Base-by-base conservation (phyloP, 75 land plant genomes). In the Cunninghamia lanceolata region DNA sequence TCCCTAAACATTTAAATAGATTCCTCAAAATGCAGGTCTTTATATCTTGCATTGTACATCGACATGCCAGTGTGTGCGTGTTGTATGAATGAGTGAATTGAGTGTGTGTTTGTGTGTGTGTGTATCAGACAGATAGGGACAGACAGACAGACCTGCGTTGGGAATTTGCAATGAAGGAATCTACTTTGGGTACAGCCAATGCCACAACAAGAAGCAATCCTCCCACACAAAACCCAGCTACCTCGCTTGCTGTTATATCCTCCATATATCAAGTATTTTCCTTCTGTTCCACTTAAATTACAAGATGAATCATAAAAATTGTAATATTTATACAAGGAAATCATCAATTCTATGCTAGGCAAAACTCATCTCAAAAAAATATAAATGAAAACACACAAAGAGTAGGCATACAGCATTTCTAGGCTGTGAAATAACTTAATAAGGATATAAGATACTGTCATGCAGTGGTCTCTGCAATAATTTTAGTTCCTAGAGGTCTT, bases 201-300 rank as follows among this genome's bases (percentile, higher is more conserved):
- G 92, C 88, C 43, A 91, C 92, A 19, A 83, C 88, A 39, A 91
- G 68, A 30, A 91, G 75, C 25, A 91, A 71, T 11, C 83, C 92
- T 28, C 92, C 92, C 84, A 91, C 92, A 53, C 85, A 88, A 56
- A 89, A 81, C 13, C 92, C 92, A 36, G 92, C 92, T 15, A 89
- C 73, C 77, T 91, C 92, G 52, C 84, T 91, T 17, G 86, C 39
- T 59, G 91, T 91, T 70, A 89, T 85, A 16, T 32, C 56, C 78
- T 86, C 85, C 91, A 91, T 91, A 8, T 78, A 78, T 78, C 28
- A 10, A 78, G 3, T 15, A 42, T n/a, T 7, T 40, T 78, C 42
- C 28, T 78, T 21, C 81, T 78, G 81, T 25, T 42, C 10, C 45
- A 77, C 43, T 77, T 1, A 9, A 39, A 39, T 39, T 21, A 40